Conservation (phyloP, 2,329 filamentous ascomycete genomes). For the Calonectria henricotiae region DNA sequence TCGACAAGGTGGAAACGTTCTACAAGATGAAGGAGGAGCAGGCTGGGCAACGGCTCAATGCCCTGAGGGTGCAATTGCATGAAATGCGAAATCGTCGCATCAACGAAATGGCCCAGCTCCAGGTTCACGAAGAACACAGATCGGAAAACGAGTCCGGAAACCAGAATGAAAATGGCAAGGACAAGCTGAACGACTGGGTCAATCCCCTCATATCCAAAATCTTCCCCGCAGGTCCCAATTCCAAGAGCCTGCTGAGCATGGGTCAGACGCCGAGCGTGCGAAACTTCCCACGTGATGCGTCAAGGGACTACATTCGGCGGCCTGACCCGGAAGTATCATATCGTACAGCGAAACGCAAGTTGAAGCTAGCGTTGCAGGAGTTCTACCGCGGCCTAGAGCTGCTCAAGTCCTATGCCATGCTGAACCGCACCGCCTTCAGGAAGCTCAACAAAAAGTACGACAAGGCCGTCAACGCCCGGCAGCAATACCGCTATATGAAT, state of each 20-base stretch:
- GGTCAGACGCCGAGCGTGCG: slow-evolving; percentile 57
- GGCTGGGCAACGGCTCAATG: slow-evolving; percentile 79
- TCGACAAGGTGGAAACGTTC: slow-evolving; percentile 93
- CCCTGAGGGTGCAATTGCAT: slow-evolving; percentile 88
- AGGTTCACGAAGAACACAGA: slow-evolving; percentile 53
- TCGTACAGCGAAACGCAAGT: slow-evolving; percentile 88
- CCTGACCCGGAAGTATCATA: slow-evolving; percentile 80
- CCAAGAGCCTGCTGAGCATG: slow-evolving; percentile 73
- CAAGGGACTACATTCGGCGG: slow-evolving; percentile 69
- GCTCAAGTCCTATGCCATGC: slow-evolving; percentile 89
- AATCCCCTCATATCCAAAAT: slow-evolving; percentile 70
- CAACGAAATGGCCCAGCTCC: slow-evolving; percentile 75
- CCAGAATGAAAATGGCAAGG: slow-evolving; percentile 46
- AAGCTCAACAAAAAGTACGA: slow-evolving; percentile 99
- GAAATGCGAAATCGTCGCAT: slow-evolving; percentile 91
- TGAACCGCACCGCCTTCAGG: slow-evolving; percentile 94
- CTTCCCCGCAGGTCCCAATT: slow-evolving; percentile 74
- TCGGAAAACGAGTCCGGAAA: slow-evolving; percentile 37
- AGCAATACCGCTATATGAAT: slow-evolving; percentile 86
- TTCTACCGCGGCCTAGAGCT: slow-evolving; percentile 94
- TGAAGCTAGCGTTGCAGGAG: slow-evolving; percentile 92
- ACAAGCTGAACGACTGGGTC: slow-evolving; percentile 63
- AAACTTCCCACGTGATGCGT: slow-evolving; percentile 53
- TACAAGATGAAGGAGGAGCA: slow-evolving; percentile 92
- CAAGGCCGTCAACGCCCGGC: slow-evolving; percentile 86